These are phyloP conservation scores for Rubroboletus pulcherrimus DNA, from an alignment of 768 basidiomycete species.

Conservation along the genomic window DNA sequence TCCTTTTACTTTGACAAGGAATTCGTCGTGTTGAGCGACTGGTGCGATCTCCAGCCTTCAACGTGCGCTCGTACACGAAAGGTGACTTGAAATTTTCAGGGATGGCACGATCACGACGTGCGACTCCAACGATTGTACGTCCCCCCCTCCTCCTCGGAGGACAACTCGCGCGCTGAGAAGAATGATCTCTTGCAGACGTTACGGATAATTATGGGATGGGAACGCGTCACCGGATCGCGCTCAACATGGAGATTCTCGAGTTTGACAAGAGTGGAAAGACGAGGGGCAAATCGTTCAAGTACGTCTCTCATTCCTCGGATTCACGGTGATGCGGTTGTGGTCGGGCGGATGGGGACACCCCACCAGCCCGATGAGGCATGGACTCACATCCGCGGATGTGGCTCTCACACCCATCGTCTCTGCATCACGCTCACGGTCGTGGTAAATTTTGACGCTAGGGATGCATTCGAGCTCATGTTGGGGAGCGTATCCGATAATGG, in stretches of 20 bases:
- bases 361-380: neutral
- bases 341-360: neutral
- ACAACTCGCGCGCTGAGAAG: neutral
- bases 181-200: constrained; percentile 47
- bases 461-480: constrained; percentile 86
- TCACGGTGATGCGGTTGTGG: neutral
- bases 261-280: constrained; percentile 18
- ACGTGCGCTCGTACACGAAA: neutral
- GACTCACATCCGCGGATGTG: constrained; percentile 4
- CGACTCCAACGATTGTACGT: constrained; percentile 91
- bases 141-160: neutral
- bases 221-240: constrained; percentile 57
- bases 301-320: constrained; percentile 30
- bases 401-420: constrained; percentile 5
- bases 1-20: constrained; percentile 53
- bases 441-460: constrained; percentile 43
- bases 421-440: constrained; percentile 16
- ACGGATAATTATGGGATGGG: constrained; percentile 92
- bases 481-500: constrained; percentile 70
- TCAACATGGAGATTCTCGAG: constrained; percentile 69
- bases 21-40: constrained; percentile 87
- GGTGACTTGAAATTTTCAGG: constrained; percentile 40
- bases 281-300: constrained; percentile 36
- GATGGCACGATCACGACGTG: constrained; percentile 91
- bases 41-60: constrained; percentile 46